Evolutionary conservation across 495 filamentous ascomycete genomes (phyloP).

Genomic region (Penicillium goetzii): DNA sequence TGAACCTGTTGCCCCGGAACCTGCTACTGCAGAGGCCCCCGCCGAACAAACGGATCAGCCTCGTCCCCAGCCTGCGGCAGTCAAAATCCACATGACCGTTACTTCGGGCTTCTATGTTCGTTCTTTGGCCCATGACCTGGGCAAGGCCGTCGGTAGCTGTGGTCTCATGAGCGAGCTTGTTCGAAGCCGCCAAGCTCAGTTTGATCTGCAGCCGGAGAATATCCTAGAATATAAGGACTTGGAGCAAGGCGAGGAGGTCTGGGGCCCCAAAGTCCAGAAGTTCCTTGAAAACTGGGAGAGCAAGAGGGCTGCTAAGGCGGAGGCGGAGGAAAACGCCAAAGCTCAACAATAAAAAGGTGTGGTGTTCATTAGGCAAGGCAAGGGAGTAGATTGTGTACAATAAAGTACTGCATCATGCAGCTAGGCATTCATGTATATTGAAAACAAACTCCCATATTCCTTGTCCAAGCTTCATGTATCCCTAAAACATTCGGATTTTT

Average conservation of each 20-base stretch:
- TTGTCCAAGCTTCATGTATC: background rate
- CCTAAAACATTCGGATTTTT: background rate
- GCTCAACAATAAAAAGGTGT: slow-evolving; percentile 8
- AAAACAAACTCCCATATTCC: background rate
- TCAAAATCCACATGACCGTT: slow-evolving; percentile 85
- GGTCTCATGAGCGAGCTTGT: slow-evolving; percentile 86
- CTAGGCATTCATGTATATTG: background rate
- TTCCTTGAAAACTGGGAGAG: slow-evolving; percentile 66
- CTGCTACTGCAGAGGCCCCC: slow-evolving; percentile 19
- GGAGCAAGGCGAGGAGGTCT: slow-evolving; percentile 74
- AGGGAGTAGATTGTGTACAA: background rate
- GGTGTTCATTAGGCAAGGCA: background rate
- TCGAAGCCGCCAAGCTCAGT: slow-evolving; percentile 80
- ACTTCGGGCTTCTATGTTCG: slow-evolving; percentile 97
- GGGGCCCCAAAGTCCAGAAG: slow-evolving; percentile 73
- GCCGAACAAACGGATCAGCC: slow-evolving; percentile 23
- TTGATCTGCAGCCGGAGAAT: slow-evolving; percentile 63
- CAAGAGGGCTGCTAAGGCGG: slow-evolving; percentile 35
- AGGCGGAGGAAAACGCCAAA: slow-evolving; percentile 18
- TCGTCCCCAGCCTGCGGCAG: slow-evolving; percentile 62
- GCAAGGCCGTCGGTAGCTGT: slow-evolving; percentile 76
- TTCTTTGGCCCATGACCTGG: slow-evolving; percentile 88
- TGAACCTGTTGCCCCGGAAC: slow-evolving; percentile 28
- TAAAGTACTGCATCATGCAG: slow-evolving; percentile 4
- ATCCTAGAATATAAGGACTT: slow-evolving; percentile 85